Evolutionary conservation across 768 basidiomycete species (phyloP), one percentile per base, ranked within the genome.

Genomic region (Gymnopilus dilepis): DNA sequence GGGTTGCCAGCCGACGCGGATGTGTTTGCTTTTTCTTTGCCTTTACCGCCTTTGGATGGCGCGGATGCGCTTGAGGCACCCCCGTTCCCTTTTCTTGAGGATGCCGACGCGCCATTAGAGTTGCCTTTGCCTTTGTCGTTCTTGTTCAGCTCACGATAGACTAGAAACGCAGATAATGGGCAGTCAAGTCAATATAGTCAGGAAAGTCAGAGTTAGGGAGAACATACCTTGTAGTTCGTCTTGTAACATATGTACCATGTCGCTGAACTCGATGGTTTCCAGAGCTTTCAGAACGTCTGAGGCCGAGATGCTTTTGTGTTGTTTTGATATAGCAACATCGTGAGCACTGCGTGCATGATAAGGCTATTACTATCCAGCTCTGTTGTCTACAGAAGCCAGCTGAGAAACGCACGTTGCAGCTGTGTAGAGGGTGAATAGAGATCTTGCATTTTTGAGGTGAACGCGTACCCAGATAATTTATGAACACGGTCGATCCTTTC

Each of bases 401-500:
- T 30, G 8, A 19, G 38, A 9, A 30, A 77, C 80, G 62, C 69
- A 82, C 84, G 83, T 83, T 38, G 83, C 83, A 73, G 84, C 83
- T 84, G 53, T 37, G 5, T n/a, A 30, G 63, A 28, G 47, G 24
- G n/a, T 21, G 19, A 24, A 2, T 38, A 62, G 28, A 62, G 40
- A 54, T 17, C 8, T 11, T 7, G 33, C 28, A 22, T 15, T 40
- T 7, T 47, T 42, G 30, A 40, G 41, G 4, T n/a, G 15, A 21
- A 22, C 55, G 77, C 88, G 66, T 72, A 91, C 96, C 90, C 7
- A 99, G 80, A 68, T 95, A 97, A 73, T 92, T 96, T 66, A 99
- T 95, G 73, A 98, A 99, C 54, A 98, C 91, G 0, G 96, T 96
- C 3, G 95, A 94, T 30, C 90, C 90, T 71, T 95, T 95, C 13